Base-by-base conservation (phyloP, 805 yeast genomes). In the Metschnikowia cubensis region DNA sequence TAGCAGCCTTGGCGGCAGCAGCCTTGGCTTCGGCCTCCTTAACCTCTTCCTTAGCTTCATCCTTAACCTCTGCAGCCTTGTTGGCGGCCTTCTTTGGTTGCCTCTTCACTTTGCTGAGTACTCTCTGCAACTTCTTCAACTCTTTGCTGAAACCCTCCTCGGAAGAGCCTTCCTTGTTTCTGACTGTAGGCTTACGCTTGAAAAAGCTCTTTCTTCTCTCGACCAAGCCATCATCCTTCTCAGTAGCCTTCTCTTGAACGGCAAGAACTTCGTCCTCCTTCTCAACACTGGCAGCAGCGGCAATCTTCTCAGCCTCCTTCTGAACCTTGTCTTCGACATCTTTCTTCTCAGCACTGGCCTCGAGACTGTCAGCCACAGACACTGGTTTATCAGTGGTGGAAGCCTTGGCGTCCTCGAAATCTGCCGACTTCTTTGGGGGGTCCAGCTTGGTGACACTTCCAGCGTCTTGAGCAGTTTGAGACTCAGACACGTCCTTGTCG, bases 241-340 rank as follows among this genome's bases (percentile, higher is more conserved):
- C 67, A 52, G 61, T 52, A 25, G 63, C 48, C 22, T 59, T 59
- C 50, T 34, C 35, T 25, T 43, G 39, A 35, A 25, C 3, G 39
- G 47, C 34, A 3, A 8, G 15, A 15, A 11, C 34, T 25, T 20
- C 35, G 3, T 10, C 32, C 1, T 22, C 29, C 14, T 25, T 15
- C n/a, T 22, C 47, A 34, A 29, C n/a, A 8, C 5, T 13, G n/a
- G 35, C n/a, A 13, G 35, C 25, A n/a, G 20, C 36, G 29, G 25
- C 35, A 42, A 42, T 10, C 18, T 37, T 53, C 33, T 45, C 51
- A 25, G 49, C 54, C 29, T 45, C 37, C 11, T 25, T 45, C 13
- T 47, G 35, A 2, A 25, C 45, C 38, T 47, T 37, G 13, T 35
- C 38, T n/a, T 25, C 20, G 31, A 15, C 39, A 11, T 21, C 42